A percentile compares a stretch with the other conserved stretches of the same genome.
phyloP scores from a whole-genome alignment of 1,139 yeast species.

The Diutina siamensis region DNA sequence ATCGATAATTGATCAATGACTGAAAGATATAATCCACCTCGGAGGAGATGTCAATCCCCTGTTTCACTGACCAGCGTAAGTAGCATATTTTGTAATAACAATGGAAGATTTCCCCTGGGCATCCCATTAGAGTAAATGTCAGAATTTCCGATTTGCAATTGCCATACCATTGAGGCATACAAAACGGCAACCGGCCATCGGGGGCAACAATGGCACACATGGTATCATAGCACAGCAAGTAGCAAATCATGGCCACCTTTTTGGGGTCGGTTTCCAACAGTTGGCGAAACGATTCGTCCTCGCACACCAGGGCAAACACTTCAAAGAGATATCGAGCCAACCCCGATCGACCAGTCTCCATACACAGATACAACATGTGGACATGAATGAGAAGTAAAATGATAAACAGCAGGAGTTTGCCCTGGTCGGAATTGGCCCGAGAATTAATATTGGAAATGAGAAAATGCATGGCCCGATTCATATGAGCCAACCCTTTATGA shows the following conservation, averaged over 20 bases:
- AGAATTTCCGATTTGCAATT: constrained; percentile 26
- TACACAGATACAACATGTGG: constrained; percentile 36
- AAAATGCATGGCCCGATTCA: constrained; percentile 41
- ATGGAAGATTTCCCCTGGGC: constrained; percentile 42
- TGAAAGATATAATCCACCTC: constrained; percentile 19
- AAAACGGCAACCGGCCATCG: constrained; percentile 40
- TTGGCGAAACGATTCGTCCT: constrained; percentile 14
- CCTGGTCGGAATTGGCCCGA: constrained; percentile 7
- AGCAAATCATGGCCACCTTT: constrained; percentile 36
- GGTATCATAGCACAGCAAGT: constrained; percentile 46
- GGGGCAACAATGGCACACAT: constrained; percentile 43
- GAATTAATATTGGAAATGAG: constrained; percentile 24
- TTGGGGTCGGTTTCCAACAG: constrained; percentile 26
- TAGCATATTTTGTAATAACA: constrained; percentile 32
- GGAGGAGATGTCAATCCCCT: not conserved
- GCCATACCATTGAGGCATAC: constrained; percentile 42
- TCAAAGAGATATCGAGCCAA: constrained; percentile 34
- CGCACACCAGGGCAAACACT: constrained; percentile 39
- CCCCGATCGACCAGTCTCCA: constrained; percentile 42
- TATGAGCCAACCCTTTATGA: constrained; percentile 37
- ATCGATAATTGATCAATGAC: constrained; percentile 30
- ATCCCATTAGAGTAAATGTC: constrained; percentile 42
- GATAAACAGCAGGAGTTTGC: constrained; percentile 31
- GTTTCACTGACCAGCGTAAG: constrained; percentile 18
- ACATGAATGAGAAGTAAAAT: constrained; percentile 39